phyloP scores from a whole-genome alignment of 345 rosid genomes.

The Pistacia integerrima region DNA sequence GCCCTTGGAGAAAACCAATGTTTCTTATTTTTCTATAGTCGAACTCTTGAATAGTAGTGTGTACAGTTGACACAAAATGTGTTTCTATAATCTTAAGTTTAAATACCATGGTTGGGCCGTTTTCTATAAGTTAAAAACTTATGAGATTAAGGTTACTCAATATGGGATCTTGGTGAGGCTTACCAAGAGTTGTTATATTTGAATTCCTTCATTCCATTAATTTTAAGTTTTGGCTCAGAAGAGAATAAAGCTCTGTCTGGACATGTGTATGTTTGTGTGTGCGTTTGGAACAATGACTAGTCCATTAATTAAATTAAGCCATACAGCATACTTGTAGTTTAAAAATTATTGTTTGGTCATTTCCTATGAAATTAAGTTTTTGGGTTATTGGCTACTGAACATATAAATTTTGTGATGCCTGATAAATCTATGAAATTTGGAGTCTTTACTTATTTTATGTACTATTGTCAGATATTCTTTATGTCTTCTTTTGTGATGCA shows the following conservation, averaged over 20 bases:
- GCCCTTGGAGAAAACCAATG: not conserved
- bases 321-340: not conserved
- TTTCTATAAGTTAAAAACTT: not conserved
- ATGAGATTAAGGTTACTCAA: too few species aligned
- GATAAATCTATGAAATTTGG: not conserved
- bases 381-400: too few species aligned
- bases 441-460: not conserved
- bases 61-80: not conserved
- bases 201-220: not conserved
- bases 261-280: not conserved
- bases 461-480: not conserved
- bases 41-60: not conserved
- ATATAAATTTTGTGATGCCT: not conserved
- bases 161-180: not conserved
- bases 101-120: not conserved
- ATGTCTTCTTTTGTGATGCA: not conserved
- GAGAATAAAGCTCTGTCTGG: not conserved
- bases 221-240: too few species aligned
- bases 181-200: too few species aligned
- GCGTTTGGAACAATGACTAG: not conserved
- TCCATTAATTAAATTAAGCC: not conserved
- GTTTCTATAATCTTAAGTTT: not conserved
- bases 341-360: too few species aligned
- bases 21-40: not conserved
- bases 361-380: not conserved